Evolutionary conservation across 2,329 filamentous ascomycete species (phyloP).

Genomic region (Trichoderma polysporum): DNA sequence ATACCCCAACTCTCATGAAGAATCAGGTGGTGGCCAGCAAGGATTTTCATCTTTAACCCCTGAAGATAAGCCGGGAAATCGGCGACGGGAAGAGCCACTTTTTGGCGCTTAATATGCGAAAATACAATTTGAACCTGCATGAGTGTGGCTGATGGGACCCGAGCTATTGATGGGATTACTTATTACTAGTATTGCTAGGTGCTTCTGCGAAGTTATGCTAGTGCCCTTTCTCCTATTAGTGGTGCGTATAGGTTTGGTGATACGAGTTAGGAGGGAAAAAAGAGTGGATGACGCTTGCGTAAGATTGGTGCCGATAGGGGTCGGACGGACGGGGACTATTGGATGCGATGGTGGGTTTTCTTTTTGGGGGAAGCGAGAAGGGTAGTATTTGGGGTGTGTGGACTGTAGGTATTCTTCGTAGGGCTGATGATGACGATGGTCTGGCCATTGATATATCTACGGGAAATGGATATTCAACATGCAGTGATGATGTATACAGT

Average conservation of each 20-base stretch:
- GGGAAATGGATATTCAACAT: no score
- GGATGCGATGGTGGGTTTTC: background rate
- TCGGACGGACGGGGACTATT: slow-evolving; percentile 11
- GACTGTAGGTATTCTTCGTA: background rate
- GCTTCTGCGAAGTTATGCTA: no score
- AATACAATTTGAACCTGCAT: slow-evolving; percentile 15
- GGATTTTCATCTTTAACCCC: background rate
- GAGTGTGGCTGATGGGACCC: background rate
- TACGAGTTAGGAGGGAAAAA: no score
- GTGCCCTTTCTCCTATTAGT: background rate
- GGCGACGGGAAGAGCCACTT: background rate
- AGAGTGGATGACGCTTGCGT: background rate
- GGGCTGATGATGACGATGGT: background rate
- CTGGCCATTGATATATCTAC: no score
- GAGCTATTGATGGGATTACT: background rate
- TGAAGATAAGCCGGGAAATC: background rate
- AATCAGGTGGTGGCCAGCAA: no score
- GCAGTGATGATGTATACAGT: no score
- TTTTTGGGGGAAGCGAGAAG: no score
- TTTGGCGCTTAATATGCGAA: background rate
- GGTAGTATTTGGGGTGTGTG: no score
- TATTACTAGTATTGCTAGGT: no score
- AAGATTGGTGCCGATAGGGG: slow-evolving; percentile 8
- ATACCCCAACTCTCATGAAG: no score
- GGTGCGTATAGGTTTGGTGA: no score